These are phyloP conservation scores for Avicennia marina DNA, from an alignment of 257 asterid genomes.

Conservation along the genomic window DNA sequence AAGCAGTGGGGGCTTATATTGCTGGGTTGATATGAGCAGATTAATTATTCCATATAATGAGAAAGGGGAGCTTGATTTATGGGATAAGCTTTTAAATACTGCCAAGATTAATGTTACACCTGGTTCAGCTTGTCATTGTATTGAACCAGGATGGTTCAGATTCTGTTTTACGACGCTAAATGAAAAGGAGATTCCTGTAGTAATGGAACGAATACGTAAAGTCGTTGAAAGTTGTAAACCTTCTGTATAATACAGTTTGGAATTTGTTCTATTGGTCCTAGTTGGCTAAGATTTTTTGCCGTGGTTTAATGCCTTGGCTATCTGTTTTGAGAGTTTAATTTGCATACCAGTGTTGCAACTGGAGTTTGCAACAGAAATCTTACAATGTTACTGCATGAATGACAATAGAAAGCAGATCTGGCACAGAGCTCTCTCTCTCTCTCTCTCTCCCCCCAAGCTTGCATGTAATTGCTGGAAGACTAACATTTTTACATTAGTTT, in stretches of 20 bases:
- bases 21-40: conserved; percentile 92
- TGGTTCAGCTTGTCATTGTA: conserved; percentile 95
- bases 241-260: conserved; percentile 38
- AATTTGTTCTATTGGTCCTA: conserved; percentile 21
- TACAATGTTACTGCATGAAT: conserved; percentile 14
- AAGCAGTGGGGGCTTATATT: conserved; percentile 85
- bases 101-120: conserved; percentile 88
- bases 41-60: conserved; percentile 70
- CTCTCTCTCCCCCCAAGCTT: conserved; percentile 13
- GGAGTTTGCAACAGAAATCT: conserved; percentile 19
- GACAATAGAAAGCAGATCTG: conserved; percentile 14
- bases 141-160: conserved; percentile 98
- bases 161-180: conserved; percentile 71
- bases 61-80: conserved; percentile 92
- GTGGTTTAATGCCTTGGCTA: conserved; percentile 15
- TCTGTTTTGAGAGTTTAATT: conserved; percentile 17
- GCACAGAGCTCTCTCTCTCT: background rate
- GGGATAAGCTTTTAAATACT: conserved; percentile 64
- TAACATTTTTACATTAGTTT: conserved; percentile 39
- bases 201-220: conserved; percentile 59
- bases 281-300: conserved; percentile 24
- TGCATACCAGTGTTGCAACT: too few species aligned
- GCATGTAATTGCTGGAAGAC: background rate
- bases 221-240: conserved; percentile 72
- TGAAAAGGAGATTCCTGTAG: conserved; percentile 56